Evolutionary conservation across 169 alveolate species (phyloP).

Genomic region (Eimeria praecox): DNA sequence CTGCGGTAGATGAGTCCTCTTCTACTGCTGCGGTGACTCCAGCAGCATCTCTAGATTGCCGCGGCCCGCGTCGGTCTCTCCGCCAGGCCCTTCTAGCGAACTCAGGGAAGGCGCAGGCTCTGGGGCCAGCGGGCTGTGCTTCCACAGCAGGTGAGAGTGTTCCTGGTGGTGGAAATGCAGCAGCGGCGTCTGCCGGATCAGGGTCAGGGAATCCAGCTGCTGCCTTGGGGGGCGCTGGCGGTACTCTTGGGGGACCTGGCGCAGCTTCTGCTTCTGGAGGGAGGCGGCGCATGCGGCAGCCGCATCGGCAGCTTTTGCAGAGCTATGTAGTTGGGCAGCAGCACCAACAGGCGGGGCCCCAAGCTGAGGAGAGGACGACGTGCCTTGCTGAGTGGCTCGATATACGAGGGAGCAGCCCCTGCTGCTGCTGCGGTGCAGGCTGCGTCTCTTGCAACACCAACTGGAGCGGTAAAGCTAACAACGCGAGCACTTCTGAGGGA

Average conservation of each 20-base stretch:
- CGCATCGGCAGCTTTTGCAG: constrained; percentile 73
- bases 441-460: constrained; percentile 51
- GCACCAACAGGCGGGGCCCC: constrained; percentile 56
- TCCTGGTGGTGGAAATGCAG: background rate
- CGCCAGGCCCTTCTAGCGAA: constrained; percentile 72
- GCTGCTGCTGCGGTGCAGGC: constrained; percentile 69
- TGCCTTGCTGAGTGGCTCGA: constrained; percentile 74
- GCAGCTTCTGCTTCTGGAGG: constrained; percentile 34
- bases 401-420: constrained; percentile 4
- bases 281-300: constrained; percentile 68
- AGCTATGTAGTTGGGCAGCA: constrained; percentile 72
- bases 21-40: constrained; percentile 41
- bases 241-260: background rate
- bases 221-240: background rate
- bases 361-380: constrained; percentile 35
- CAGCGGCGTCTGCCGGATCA: constrained; percentile 16
- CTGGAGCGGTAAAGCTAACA: constrained; percentile 13
- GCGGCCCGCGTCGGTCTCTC: constrained; percentile 68
- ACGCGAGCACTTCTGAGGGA: background rate
- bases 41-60: constrained; percentile 6
- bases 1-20: background rate
- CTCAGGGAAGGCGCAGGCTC: constrained; percentile 66
- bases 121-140: background rate
- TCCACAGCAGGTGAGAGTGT: constrained; percentile 23
- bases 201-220: background rate